Base-by-base conservation (phyloP, 768 basidiomycete genomes). In the Calocybe cyanea region DNA sequence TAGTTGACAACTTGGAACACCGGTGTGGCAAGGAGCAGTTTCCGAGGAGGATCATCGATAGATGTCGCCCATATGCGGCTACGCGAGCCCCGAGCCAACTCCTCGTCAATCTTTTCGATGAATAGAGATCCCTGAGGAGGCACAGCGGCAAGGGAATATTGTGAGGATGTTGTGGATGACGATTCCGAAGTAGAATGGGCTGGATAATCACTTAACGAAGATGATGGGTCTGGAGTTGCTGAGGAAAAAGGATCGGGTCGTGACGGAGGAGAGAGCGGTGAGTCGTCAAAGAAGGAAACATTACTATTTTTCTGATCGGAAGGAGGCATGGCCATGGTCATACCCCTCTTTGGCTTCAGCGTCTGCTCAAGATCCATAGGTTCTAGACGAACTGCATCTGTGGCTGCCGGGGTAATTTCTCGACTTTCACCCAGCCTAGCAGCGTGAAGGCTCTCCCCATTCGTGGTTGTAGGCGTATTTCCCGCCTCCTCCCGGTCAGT, bases 1-100 rank as follows among this genome's bases (percentile, higher is more conserved):
- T 83, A 76, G 65, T 96, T 92, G 54, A 92, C 92, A 11, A 98
- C 92, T 66, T 99, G 96, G 4, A 95, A 71, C 6, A 95, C 88
- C 1, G 92, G 86, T 2, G 87, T 86, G 1, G 87, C 85, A 33
- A 94, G 69, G 13, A 96, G 68, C 32, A 97, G 68, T 62, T 86
- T 92, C 34, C 96, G 80, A 6, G 92, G 90, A 13, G 92, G 89
- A 51, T 89, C 82, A 53, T 95, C 92, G 41, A 94, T 71, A 21
- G 76, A 75, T 36, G 77, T 75, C 4, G 85, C 70, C 75, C 78
- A 79, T 55, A 80, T 65, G 1, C 75, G 69, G 61, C 75, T 76
- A 57, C 71, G 80, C 11, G 78, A 73, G 20, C 80, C 81, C 41
- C 78, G 75, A 23, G 77, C 71, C n/a, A 90, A 66, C 53, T 77